phyloP scores from a whole-genome alignment of 2,329 filamentous ascomycete genomes.

The Arachnopeziza araneosa region DNA sequence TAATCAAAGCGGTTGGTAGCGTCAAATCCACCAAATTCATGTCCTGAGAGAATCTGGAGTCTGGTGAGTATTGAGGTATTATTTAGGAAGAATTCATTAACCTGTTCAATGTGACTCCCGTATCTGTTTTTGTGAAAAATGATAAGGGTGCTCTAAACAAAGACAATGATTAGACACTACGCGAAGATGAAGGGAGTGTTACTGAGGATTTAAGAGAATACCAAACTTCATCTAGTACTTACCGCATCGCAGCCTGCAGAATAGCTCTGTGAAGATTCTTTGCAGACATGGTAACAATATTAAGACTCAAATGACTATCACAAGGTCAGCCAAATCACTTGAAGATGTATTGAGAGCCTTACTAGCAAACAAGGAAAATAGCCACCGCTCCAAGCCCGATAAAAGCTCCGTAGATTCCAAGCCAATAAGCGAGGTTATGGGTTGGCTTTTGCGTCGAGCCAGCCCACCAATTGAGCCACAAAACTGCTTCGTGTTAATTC shows the following conservation, averaged over 20 bases:
- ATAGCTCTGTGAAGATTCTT: slow-evolving; percentile 42
- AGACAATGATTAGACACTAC: too few relatives aligned
- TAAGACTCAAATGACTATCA: slow-evolving; percentile 37
- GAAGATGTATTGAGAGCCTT: not conserved
- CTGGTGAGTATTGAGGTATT: too few relatives aligned
- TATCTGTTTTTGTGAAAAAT: slow-evolving; percentile 39
- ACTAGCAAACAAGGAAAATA: too few relatives aligned
- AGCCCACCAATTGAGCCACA: slow-evolving; percentile 27
- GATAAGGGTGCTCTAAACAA: slow-evolving; percentile 38
- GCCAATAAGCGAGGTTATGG: slow-evolving; percentile 2
- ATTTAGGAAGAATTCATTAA: not conserved
- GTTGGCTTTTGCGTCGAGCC: slow-evolving; percentile 11
- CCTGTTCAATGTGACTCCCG: slow-evolving; percentile 37
- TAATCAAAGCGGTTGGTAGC: too few relatives aligned
- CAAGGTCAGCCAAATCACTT: slow-evolving; percentile 16
- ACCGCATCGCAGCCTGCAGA: slow-evolving; percentile 36
- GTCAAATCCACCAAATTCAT: too few relatives aligned
- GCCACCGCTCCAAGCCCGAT: too few relatives aligned
- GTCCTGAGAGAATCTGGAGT: too few relatives aligned
- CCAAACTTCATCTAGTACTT: too few relatives aligned
- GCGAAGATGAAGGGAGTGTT: too few relatives aligned
- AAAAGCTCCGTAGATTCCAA: too few relatives aligned
- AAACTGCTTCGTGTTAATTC: slow-evolving; percentile 4
- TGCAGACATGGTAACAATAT: slow-evolving; percentile 46
- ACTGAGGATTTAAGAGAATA: too few relatives aligned